Conservation (phyloP, 1,284 basidiomycete genomes). For the Vanrija humicola region DNA sequence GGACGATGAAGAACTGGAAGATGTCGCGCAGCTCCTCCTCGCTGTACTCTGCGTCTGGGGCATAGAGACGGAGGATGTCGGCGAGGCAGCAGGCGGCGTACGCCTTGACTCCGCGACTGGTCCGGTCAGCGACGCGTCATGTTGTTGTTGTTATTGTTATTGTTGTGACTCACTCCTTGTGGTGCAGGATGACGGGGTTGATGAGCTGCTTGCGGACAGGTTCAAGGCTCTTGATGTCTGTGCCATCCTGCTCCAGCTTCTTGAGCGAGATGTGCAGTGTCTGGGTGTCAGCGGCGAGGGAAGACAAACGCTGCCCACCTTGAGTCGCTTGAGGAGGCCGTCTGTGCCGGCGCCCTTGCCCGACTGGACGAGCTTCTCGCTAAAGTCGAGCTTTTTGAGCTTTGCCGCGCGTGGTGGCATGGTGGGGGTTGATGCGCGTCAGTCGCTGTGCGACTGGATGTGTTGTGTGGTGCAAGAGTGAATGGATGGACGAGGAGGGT, state of each 20-base stretch:
- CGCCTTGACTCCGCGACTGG: conserved; percentile 73
- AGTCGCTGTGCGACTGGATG: neutral
- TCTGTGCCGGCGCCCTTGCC: conserved; percentile 52
- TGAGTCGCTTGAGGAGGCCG: conserved; percentile 75
- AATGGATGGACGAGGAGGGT: neutral
- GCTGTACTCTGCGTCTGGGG: conserved; percentile 94
- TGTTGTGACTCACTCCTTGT: conserved; percentile 68
- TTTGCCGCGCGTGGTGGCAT: conserved; percentile 15
- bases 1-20: conserved; percentile 88
- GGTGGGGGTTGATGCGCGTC: conserved; percentile 2
- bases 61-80: conserved; percentile 87
- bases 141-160: neutral
- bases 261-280: conserved; percentile 74
- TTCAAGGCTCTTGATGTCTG: conserved; percentile 69
- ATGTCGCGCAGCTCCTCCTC: conserved; percentile 79
- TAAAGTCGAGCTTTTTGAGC: conserved; percentile 58
- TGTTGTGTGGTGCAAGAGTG: neutral
- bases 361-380: conserved; percentile 63
- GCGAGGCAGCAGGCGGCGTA: conserved; percentile 91
- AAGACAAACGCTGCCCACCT: conserved; percentile 41
- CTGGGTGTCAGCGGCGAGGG: conserved; percentile 25
- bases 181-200: conserved; percentile 71
- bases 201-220: conserved; percentile 75
- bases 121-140: neutral
- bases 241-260: conserved; percentile 78